Conservation (phyloP, 2,329 filamentous ascomycete species). For the Exophiala sp. region DNA sequence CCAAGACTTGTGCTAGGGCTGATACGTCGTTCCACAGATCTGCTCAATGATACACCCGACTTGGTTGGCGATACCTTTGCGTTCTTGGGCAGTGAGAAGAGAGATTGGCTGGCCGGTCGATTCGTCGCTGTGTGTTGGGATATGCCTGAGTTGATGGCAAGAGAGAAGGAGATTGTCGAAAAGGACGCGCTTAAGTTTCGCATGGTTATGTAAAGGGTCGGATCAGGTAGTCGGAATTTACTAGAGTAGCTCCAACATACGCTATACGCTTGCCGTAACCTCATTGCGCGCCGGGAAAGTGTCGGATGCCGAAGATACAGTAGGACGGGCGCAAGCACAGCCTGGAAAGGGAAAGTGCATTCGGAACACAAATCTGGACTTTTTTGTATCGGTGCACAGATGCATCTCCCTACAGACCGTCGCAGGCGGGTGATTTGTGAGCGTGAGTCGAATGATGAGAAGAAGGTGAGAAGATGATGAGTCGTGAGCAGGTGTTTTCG, state of each 20-base stretch:
- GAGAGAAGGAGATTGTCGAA: slow-evolving; percentile 21
- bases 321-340: slow-evolving; percentile 14
- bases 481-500: too few relatives aligned
- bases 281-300: slow-evolving; percentile 16
- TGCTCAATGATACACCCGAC: slow-evolving; percentile 21
- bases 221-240: neutral
- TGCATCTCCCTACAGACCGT: too few relatives aligned
- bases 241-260: neutral
- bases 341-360: slow-evolving; percentile 12
- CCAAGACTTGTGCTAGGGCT: slow-evolving; percentile 7
- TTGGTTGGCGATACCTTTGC: slow-evolving; percentile 29
- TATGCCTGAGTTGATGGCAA: slow-evolving; percentile 23
- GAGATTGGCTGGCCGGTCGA: slow-evolving; percentile 17
- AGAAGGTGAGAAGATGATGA: too few relatives aligned
- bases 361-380: slow-evolving; percentile 10
- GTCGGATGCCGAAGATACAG: slow-evolving; percentile 11
- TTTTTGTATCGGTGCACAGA: neutral
- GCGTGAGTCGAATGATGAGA: too few relatives aligned
- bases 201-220: slow-evolving; percentile 4
- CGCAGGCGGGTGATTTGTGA: too few relatives aligned
- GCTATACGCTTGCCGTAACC: slow-evolving; percentile 13
- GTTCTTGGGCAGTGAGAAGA: slow-evolving; percentile 27
- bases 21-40: slow-evolving; percentile 1
- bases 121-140: slow-evolving; percentile 26
- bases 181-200: slow-evolving; percentile 25